Conservation (phyloP, 2,329 filamentous ascomycete genomes). For the Aureobasidium vineae region DNA sequence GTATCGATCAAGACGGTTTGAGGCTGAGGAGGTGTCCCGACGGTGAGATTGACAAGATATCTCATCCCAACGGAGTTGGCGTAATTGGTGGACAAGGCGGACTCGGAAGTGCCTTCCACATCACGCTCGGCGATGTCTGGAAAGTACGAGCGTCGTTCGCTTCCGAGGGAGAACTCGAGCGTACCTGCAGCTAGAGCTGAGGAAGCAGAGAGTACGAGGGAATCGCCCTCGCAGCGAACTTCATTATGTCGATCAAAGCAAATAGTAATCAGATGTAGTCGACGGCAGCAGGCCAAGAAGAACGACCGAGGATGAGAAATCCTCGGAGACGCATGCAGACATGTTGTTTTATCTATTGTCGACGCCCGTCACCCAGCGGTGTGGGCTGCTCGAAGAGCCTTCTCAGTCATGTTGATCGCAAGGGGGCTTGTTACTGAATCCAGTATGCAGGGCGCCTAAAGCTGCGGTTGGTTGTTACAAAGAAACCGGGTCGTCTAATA, state of each 20-base stretch:
- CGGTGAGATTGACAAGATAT: slow-evolving; percentile 30
- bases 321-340: background rate
- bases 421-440: background rate
- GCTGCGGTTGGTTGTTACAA: background rate
- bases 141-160: background rate
- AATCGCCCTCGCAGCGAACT: background rate
- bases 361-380: background rate
- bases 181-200: slow-evolving; percentile 7
- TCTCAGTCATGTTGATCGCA: background rate
- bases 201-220: background rate
- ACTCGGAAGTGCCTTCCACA: background rate
- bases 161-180: slow-evolving; percentile 1
- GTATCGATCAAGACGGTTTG: slow-evolving; percentile 39
- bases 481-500: background rate
- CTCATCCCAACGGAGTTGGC: background rate
- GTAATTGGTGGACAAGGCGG: background rate
- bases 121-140: background rate
- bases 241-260: background rate
- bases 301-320: background rate
- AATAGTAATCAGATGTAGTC: background rate
- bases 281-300: background rate
- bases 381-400: background rate
- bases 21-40: slow-evolving; percentile 38
- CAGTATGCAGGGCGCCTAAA: slow-evolving; percentile 11
- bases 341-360: background rate